Evolutionary conservation across 805 yeast genomes (phyloP).

Genomic region (Yamadazyma olivae): DNA sequence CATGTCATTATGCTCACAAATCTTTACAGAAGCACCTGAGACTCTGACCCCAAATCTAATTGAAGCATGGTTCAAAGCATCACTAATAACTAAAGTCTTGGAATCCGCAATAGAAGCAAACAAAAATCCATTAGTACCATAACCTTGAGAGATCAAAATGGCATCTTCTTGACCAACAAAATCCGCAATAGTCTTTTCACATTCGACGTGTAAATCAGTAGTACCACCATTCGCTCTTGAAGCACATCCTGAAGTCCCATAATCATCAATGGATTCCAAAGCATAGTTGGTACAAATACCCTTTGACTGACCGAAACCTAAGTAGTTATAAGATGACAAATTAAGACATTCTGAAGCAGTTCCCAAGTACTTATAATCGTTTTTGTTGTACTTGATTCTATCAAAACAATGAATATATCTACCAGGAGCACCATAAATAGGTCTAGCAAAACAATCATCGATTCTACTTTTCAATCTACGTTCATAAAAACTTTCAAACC

Average conservation of each 20-base stretch:
- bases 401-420: conserved; percentile 81
- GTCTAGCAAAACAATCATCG: conserved; percentile 93
- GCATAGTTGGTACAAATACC: conserved; percentile 88
- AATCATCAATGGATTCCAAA: conserved; percentile 54
- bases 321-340: conserved; percentile 85
- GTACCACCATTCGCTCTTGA: conserved; percentile 76
- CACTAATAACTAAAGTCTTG: conserved; percentile 88
- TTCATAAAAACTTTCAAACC: conserved; percentile 89
- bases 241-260: conserved; percentile 79
- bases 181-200: conserved; percentile 76
- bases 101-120: conserved; percentile 82
- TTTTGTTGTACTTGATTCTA: conserved; percentile 65
- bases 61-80: conserved; percentile 92
- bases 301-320: conserved; percentile 94
- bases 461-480: conserved; percentile 88
- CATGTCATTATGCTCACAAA: conserved; percentile 92
- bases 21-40: conserved; percentile 90
- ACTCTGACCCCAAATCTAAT: conserved; percentile 92
- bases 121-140: conserved; percentile 89
- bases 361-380: conserved; percentile 70
- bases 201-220: conserved; percentile 64
- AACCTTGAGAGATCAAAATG: conserved; percentile 87
- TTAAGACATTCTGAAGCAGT: conserved; percentile 75
- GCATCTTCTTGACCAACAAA: conserved; percentile 92
- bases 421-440: conserved; percentile 98